Evolutionary conservation across 345 rosid species (phyloP), one percentile per base, ranked within the genome.

Genomic region (Pistacia atlantica): DNA sequence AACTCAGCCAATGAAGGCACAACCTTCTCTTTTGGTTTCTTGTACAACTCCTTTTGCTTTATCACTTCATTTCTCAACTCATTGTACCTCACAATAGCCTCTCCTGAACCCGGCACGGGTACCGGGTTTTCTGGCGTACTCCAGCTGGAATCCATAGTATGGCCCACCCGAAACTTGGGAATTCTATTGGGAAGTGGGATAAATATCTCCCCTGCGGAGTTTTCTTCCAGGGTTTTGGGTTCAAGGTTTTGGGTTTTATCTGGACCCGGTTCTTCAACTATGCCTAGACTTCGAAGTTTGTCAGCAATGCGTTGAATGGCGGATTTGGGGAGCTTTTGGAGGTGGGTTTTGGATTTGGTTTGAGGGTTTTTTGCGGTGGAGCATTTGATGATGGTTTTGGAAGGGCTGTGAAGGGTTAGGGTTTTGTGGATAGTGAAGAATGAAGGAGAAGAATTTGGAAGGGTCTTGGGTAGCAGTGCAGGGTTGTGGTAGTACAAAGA

Each of bases 71-170:
- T 69, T 73, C 83, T 89, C 87, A 89, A 12, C 81, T 87, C 88
- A 72, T 86, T 81, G 61, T 84, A 87, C 91, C 94, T 83, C 33
- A 76, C 83, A 5, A 94, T 86, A 28, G 90, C 87, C 56, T 85
- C 80, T 28, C 95, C 94, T 3, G 97, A 86, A 31, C 97, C 97
- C 18, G 97, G 97, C 2, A 70, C 82, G 9, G 97, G 95, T 8
- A 92, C 92, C 1, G 98, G 98, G 64, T 87, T 90, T 80, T 90
- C 90, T 5, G 99, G 98, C 35, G 94, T 86, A 85, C 93, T 90
- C 99, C 99, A 95, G 92, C 96, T 95, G 42, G 92, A 73, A 80
- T 95, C 99, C 22, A 95, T 78, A n/a, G 96, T 93, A 79, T 95
- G 96, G 3, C 99, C 99, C 71, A 95, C 94, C 55, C 98, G 88